Evolutionary conservation across 768 basidiomycete genomes (phyloP).

Genomic region (Cystofilobasidium macerans): DNA sequence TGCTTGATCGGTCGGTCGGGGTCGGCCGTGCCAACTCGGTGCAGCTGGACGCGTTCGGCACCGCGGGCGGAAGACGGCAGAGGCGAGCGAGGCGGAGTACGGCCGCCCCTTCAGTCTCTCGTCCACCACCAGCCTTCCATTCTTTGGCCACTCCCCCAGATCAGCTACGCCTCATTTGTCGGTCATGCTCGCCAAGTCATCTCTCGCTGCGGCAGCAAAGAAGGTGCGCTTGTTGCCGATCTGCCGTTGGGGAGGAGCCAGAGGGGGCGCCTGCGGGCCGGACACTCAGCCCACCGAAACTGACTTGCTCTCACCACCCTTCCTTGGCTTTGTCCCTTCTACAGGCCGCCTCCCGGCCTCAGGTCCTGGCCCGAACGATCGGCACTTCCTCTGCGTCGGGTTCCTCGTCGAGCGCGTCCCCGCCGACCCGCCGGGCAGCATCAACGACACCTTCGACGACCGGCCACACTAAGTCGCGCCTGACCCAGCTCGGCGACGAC

Average conservation of each 20-base stretch:
- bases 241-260: no score
- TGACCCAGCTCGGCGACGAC: slow-evolving; percentile 23
- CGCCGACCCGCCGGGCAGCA: not conserved
- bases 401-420: not conserved
- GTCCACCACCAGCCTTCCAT: not conserved
- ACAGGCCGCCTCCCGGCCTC: not conserved
- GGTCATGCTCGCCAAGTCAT: slow-evolving; percentile 4
- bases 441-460: slow-evolving; percentile 8
- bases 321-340: not conserved
- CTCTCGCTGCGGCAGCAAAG: not conserved
- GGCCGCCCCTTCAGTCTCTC: no score
- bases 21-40: no score
- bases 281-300: no score
- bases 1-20: not conserved
- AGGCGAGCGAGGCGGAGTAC: no score
- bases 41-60: no score
- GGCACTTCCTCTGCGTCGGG: not conserved
- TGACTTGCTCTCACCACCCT: no score
- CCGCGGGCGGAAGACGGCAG: no score
- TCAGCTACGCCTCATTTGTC: not conserved
- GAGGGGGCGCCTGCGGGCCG: no score
- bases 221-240: not conserved
- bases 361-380: not conserved
- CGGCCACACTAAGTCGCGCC: not conserved
- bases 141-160: no score